Evolutionary conservation across 352 stramenopile species (phyloP).

Genomic region (Phytophthora ohioensis): DNA sequence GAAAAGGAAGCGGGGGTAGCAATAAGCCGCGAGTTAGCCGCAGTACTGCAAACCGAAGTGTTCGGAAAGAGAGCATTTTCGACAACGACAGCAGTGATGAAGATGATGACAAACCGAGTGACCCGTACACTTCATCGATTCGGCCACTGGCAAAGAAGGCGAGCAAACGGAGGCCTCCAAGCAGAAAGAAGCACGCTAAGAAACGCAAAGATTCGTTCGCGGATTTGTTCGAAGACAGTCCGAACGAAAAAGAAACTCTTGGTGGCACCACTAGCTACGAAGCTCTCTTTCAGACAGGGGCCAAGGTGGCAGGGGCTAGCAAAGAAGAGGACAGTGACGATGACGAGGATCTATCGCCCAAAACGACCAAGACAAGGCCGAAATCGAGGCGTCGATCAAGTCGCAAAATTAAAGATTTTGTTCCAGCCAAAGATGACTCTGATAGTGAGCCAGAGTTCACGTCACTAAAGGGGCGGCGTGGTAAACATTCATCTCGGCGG

Average conservation of each 20-base stretch:
- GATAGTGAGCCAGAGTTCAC: conserved; percentile 27
- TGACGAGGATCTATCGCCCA: conserved; percentile 12
- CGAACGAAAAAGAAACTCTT: conserved; percentile 32
- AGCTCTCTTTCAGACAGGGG: conserved; percentile 52
- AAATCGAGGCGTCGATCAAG: conserved; percentile 29
- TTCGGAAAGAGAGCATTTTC: conserved; percentile 80
- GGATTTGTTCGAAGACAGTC: conserved; percentile 72
- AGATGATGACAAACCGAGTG: conserved; percentile 33
- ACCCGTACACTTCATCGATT: conserved; percentile 20
- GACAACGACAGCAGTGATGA: conserved; percentile 67
- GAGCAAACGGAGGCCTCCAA: conserved; percentile 29
- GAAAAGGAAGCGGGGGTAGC: conserved; percentile 39
- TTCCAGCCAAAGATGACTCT: conserved; percentile 11
- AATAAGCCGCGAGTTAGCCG: conserved; percentile 12
- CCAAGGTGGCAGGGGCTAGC: conserved; percentile 6
- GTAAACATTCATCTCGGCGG: conserved; percentile 17
- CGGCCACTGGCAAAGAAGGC: conserved; percentile 5
- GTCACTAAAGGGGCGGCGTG: conserved; percentile 29
- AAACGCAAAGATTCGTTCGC: conserved; percentile 79
- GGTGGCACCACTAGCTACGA: conserved; percentile 58
- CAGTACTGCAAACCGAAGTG: conserved; percentile 16
- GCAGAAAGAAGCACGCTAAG: conserved; percentile 32
- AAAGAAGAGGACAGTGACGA: conserved; percentile 35
- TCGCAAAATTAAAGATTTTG: conserved; percentile 25
- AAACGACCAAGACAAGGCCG: conserved; percentile 8